Evolutionary conservation across 768 basidiomycete species (phyloP), one percentile per base, ranked within the genome.

Genomic region (Cyathus striatus): DNA sequence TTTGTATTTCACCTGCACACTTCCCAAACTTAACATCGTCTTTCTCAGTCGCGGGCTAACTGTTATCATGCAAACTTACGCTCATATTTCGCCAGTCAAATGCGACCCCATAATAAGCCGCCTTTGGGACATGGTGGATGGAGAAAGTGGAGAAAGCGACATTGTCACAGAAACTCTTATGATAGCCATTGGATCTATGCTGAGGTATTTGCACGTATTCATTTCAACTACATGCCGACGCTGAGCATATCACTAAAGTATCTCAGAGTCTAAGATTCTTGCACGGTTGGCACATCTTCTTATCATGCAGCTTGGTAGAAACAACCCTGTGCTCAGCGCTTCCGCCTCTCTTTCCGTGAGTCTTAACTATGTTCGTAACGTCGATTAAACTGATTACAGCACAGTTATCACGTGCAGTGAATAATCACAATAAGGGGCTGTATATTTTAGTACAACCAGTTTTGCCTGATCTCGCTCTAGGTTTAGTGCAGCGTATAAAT

Each of bases 371-470:
- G 41, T 20, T 52, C 3, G 22, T 39, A 40, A 34, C 6, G 1
- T 16, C 21, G 33, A 18, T 14, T 5, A 32, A 23, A 9, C 23
- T 48, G 21, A 38, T 38, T 34, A 18, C 16, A 38, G 21, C 23
- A 13, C 46, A 92, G 88, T 68, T 91, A 20, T 57, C 73, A 12
- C 67, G 69, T 1, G 54, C 89, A 14, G 72, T 81, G 18, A 80
- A 74, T 42, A 58, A 72, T 41, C 72, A 80, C 49, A 70, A 76
- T 23, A 86, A 86, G 55, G 56, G 70, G 0, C 73, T 80, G 0
- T 88, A 89, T 54, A 70, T 71, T 12, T 69, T 93, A 34, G 57
- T 90, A 12, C 72, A 76, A 5, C 90, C 89, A 1, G 83, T 84
- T 57, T 68, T 90, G 45, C 70, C 78, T 23, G 68, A 75, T 25